A percentile compares a stretch with the other conserved stretches of the same genome.
These are phyloP conservation scores for Leccinum barrowsii DNA, from an alignment of 768 basidiomycete genomes.

Conservation along the genomic window DNA sequence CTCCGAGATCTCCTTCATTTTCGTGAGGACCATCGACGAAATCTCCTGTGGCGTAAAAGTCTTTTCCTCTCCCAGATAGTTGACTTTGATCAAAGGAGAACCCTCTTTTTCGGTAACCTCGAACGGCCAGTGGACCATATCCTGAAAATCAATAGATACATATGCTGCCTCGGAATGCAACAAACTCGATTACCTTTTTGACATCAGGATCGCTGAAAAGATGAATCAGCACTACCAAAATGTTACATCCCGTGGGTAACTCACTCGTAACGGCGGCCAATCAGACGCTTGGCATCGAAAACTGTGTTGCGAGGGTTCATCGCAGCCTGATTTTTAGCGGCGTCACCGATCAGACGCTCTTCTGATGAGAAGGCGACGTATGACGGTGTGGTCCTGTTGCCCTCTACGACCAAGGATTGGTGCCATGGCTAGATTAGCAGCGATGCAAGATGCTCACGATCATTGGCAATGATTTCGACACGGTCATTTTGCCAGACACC, in stretches of 20 bases:
- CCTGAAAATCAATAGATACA: conserved; percentile 43
- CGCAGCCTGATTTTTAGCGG: conserved; percentile 97
- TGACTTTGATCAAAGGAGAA: conserved; percentile 93
- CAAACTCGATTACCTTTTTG: conserved; percentile 55
- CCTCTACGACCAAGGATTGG: conserved; percentile 53
- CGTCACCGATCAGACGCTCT: conserved; percentile 98
- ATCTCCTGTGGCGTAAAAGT: conserved; percentile 98
- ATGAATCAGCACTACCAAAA: conserved; percentile 1
- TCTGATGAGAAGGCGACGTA: conserved; percentile 98
- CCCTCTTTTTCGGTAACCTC: conserved; percentile 95
- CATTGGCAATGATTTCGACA: conserved; percentile 98
- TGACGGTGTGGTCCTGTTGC: conserved; percentile 97
- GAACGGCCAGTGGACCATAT: conserved; percentile 98
- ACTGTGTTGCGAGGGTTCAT: conserved; percentile 99
- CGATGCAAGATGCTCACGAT: conserved; percentile 56
- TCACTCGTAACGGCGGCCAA: conserved; percentile 94
- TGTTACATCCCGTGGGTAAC: conserved; percentile 24
- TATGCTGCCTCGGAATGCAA: background rate
- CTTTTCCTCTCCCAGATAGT: conserved; percentile 93
- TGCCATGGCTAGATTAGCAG: background rate
- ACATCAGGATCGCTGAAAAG: conserved; percentile 82
- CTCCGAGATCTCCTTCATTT: conserved; percentile 99
- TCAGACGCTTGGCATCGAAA: conserved; percentile 98
- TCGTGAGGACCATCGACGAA: conserved; percentile 98
- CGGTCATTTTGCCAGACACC: conserved; percentile 99